Conservation (phyloP, 2,329 filamentous ascomycete genomes). For the Neoascochyta sp. region DNA sequence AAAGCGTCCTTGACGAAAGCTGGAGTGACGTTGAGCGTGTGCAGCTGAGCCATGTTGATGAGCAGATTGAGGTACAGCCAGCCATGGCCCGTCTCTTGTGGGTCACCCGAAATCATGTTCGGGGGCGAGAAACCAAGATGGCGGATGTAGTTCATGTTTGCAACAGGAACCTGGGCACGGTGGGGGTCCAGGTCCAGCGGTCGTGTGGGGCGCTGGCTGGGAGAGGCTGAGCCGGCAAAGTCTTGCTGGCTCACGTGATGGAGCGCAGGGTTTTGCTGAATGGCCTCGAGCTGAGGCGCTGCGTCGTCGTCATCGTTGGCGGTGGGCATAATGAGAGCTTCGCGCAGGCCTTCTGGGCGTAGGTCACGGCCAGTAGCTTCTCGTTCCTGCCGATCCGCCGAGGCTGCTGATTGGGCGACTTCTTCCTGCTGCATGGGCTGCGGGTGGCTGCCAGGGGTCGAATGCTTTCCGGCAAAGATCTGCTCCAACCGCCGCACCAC, state of each 20-base stretch:
- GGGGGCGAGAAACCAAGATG: slow-evolving; percentile 67
- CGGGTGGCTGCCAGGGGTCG: slow-evolving; percentile 42
- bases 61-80: slow-evolving; percentile 83
- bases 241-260: slow-evolving; percentile 26
- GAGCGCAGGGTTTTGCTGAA: slow-evolving; percentile 11
- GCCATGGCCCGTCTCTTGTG: slow-evolving; percentile 63
- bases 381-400: slow-evolving; percentile 41
- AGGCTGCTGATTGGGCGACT: slow-evolving; percentile 54
- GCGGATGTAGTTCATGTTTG: slow-evolving; percentile 77
- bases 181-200: slow-evolving; percentile 74
- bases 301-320: slow-evolving; percentile 12
- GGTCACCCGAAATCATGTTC: slow-evolving; percentile 47
- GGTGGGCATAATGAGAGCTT: slow-evolving; percentile 45
- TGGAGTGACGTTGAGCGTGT: slow-evolving; percentile 77
- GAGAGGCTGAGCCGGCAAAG: slow-evolving; percentile 36
- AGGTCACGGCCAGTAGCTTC: slow-evolving; percentile 40
- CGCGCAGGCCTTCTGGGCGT: slow-evolving; percentile 43
- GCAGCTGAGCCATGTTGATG: slow-evolving; percentile 76
- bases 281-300: background rate
- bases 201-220: slow-evolving; percentile 72
- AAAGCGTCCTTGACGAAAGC: slow-evolving; percentile 73
- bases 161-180: slow-evolving; percentile 67
- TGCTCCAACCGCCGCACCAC: slow-evolving; percentile 75
- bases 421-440: slow-evolving; percentile 56
- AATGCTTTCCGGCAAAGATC: slow-evolving; percentile 70